Conservation (phyloP, 2,329 filamentous ascomycete genomes). For the Orbilia brochopaga region DNA sequence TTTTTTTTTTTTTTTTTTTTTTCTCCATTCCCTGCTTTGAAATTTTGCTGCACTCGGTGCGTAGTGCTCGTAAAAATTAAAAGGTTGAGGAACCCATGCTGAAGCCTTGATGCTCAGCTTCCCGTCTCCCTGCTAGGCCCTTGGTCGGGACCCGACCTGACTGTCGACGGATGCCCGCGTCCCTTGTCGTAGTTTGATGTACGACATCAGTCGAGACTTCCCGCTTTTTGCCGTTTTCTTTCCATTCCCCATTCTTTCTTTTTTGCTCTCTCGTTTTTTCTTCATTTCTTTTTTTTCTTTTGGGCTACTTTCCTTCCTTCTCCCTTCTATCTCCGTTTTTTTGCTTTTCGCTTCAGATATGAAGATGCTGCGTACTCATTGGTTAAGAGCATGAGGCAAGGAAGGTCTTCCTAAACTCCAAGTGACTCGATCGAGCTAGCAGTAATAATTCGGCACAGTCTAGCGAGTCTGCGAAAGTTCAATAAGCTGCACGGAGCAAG, state of each 20-base stretch:
- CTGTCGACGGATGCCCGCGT: constrained; percentile 29
- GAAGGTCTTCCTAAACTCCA: neutral
- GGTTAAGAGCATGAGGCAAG: neutral
- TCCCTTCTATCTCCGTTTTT: too few species aligned
- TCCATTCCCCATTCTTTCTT: constrained; percentile 1
- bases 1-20: neutral
- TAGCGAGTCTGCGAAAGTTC: constrained; percentile 21
- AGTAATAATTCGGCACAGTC: constrained; percentile 41
- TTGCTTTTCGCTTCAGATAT: neutral
- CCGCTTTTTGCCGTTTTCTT: constrained; percentile 8
- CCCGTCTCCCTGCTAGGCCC: constrained; percentile 11
- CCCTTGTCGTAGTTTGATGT: neutral
- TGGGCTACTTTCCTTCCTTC: neutral
- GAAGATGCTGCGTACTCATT: neutral
- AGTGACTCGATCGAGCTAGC: constrained; percentile 4
- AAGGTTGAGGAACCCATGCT: constrained; percentile 17
- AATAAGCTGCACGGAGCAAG: neutral
- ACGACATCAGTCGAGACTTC: neutral
- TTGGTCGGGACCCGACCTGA: constrained; percentile 22
- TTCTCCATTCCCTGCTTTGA: constrained; percentile 16
- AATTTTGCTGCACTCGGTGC: too few species aligned
- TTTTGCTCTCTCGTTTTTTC: constrained; percentile 3
- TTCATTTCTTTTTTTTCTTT: constrained; percentile 17
- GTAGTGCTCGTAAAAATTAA: too few species aligned
- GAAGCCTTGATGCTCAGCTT: constrained; percentile 24